Base-by-base conservation (phyloP, 352 stramenopile genomes). In the Phytopythium vexans region DNA sequence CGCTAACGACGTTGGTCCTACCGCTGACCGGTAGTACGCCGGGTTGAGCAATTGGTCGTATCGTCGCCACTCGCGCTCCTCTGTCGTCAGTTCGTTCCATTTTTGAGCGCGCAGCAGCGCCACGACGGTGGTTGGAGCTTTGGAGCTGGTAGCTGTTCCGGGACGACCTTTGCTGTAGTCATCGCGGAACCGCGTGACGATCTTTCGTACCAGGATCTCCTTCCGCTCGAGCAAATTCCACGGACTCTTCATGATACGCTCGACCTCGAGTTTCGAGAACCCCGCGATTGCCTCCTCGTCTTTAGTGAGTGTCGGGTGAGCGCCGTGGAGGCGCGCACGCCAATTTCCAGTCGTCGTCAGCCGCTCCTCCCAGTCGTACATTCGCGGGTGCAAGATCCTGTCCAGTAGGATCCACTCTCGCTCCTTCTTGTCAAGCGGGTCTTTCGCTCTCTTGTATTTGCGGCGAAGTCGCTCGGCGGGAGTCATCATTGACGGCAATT, bases 401-500 rank as follows among this genome's bases (percentile, higher is more conserved):
- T 93, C 82, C 1, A 93, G 51, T 3, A 93, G 12, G 6, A 93
- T 58, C 82, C 82, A 93, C 58, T 88, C 77, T 32, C 82, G 74
- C 62, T 93, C 82, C 41, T 78, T 85, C 54, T 89, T 87, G 32
- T 88, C 70, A 3, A 93, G 54, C 16, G 64, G 52, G 4, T 87
- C 74, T 9, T 55, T 52, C 3, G 68, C 74, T 53, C 86, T 89
- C 50, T 89, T 93, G 76, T 93, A 93, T 43, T 93, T 93, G 8
- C 82, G 76, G 3, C 82, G 67, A 16, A 93, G 55, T 11, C 78
- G 63, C 53, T 93, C 77, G 0, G 80, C 77, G 0, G 80, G 74
- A 8, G 80, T 89, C 68, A 93, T 87, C 72, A 89, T 87, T 3
- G 78, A 91, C 4, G 80, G 80, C 8, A 93, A 49, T 49, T 83